A percentile compares a stretch with the other conserved stretches of the same genome.
These are phyloP conservation scores for Solanum hybrid DNA, from an alignment of 305 asterid genomes.

Conservation along the genomic window DNA sequence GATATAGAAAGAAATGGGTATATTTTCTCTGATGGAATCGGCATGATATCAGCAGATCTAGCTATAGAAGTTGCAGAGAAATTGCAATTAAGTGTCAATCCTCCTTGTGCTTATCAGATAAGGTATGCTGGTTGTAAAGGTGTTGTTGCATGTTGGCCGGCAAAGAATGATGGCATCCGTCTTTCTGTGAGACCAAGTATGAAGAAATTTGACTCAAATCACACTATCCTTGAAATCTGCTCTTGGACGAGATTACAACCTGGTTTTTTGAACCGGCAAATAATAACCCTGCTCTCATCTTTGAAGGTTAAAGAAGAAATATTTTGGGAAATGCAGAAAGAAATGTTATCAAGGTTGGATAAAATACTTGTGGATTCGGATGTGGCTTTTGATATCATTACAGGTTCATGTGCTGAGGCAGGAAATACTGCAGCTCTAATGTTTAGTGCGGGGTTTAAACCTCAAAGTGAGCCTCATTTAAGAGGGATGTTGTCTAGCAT, in stretches of 20 bases:
- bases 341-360: constrained; percentile 55
- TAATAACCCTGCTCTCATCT: constrained; percentile 76
- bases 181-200: constrained; percentile 63
- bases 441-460: constrained; percentile 82
- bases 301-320: constrained; percentile 44
- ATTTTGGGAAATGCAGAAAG: constrained; percentile 78
- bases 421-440: constrained; percentile 73
- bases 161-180: constrained; percentile 22
- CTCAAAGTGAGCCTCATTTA: constrained; percentile 72
- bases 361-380: constrained; percentile 56
- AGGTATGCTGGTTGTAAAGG: constrained; percentile 89
- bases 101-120: constrained; percentile 87
- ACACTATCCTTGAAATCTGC: constrained; percentile 77
- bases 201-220: constrained; percentile 68
- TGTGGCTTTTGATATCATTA: constrained; percentile 65
- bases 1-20: constrained; percentile 59
- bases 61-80: constrained; percentile 69
- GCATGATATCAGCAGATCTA: constrained; percentile 62
- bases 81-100: constrained; percentile 42
- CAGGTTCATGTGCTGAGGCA: constrained; percentile 65
- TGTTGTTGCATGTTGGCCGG: constrained; percentile 80
- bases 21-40: constrained; percentile 85
- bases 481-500: constrained; percentile 76
- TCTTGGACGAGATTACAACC: constrained; percentile 93
- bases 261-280: constrained; percentile 85